Percentiles rank a stretch among this genome's conserved stretches.
Evolutionary conservation across 2,329 filamentous ascomycete genomes (phyloP).

Genomic region (Fusarium napiforme): DNA sequence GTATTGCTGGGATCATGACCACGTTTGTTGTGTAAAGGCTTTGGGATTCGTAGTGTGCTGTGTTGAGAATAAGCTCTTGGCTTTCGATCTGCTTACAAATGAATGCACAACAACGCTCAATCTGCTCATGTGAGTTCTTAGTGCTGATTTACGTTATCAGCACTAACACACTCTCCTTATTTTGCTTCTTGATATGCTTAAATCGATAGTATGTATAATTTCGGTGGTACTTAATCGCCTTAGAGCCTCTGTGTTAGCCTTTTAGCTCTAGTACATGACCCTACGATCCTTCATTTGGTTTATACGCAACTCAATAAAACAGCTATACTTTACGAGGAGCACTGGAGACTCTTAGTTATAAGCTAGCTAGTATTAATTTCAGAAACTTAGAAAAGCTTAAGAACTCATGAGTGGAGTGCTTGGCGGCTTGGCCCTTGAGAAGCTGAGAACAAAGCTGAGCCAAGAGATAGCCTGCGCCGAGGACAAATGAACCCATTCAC

Average conservation of each 20-base stretch:
- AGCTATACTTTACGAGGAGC: fast-evolving
- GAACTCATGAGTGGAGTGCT: neutral
- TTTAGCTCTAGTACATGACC: too few relatives aligned
- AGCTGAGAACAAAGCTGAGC: neutral
- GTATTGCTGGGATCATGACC: too few relatives aligned
- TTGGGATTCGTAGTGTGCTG: too few relatives aligned
- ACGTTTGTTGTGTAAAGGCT: too few relatives aligned
- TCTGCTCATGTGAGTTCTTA: too few relatives aligned
- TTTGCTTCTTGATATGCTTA: fast-evolving
- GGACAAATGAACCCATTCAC: too few relatives aligned
- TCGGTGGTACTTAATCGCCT: too few relatives aligned
- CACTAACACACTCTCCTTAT: neutral
- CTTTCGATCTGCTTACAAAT: fast-evolving
- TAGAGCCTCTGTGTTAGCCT: too few relatives aligned
- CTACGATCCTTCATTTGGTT: neutral
- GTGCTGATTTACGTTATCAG: too few relatives aligned
- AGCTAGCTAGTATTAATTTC: fast-evolving
- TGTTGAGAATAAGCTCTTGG: fast-evolving
- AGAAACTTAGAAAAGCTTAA: fast-evolving
- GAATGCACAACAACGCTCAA: fast-evolving
- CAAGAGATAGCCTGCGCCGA: neutral
- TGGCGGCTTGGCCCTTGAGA: neutral
- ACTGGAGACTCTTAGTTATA: fast-evolving
- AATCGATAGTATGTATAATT: too few relatives aligned
- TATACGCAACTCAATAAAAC: fast-evolving